Percentiles rank a stretch among this genome's conserved stretches.
phyloP scores from a whole-genome alignment of 228 moss, liverwort and hornwort species.

The Sphagnum fallax region DNA sequence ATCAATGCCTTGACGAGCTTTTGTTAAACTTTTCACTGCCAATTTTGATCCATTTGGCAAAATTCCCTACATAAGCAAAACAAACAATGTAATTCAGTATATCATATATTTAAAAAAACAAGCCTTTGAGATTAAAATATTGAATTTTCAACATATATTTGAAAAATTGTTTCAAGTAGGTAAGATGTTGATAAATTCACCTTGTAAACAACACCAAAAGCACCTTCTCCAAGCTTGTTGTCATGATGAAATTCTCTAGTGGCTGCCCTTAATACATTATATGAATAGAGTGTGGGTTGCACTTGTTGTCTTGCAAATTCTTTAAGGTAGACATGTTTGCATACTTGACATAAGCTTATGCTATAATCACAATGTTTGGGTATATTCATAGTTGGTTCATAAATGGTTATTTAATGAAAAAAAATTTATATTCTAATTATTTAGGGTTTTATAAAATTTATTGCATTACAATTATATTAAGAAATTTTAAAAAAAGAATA shows the following conservation, averaged over 20 bases:
- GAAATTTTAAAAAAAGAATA: not conserved
- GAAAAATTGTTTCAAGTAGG: not conserved
- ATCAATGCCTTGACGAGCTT: constrained; percentile 1
- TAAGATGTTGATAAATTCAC: constrained; percentile 5
- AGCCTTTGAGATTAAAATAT: not conserved
- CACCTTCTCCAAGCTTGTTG: constrained; percentile 41
- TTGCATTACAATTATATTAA: not conserved
- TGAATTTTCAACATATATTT: not conserved
- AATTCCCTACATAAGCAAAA: constrained; percentile 9
- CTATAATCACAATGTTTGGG: not conserved
- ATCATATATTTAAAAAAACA: not conserved
- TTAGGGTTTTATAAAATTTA: not conserved
- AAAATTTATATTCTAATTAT: not conserved
- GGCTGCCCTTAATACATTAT: constrained; percentile 29
- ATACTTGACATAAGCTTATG: not conserved
- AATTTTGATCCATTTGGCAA: not conserved
- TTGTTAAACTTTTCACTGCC: not conserved
- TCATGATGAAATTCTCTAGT: constrained; percentile 39
- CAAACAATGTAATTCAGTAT: not conserved
- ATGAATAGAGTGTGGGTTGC: constrained; percentile 35
- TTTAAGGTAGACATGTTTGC: not conserved
- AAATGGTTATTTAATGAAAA: not conserved
- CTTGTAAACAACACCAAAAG: constrained; percentile 48
- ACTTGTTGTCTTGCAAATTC: constrained; percentile 27
- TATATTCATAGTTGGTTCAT: not conserved